Evolutionary conservation across 2,329 filamentous ascomycete species (phyloP), one percentile per base, ranked within the genome.

Genomic region (Trichoderma guizhouense): DNA sequence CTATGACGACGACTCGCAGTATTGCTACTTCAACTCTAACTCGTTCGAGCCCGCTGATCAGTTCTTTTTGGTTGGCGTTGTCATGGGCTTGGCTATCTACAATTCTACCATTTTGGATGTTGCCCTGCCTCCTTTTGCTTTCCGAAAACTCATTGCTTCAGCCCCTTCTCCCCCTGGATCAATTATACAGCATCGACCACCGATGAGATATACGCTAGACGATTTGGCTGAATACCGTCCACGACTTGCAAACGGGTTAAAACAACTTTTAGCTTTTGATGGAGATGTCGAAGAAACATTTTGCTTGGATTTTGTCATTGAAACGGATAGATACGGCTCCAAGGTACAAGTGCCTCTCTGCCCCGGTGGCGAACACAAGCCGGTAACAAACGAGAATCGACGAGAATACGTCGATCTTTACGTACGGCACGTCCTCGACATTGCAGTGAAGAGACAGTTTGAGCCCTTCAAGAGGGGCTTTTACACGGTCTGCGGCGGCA

Each of bases 391-490:
- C 76, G 81, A 86, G 18, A 98, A 97, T 76, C 88, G 93, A 32
- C 89, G 89, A 74, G 94, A 97, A 77, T 98, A 95, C 77, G 94
- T 97, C 68, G 92, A 95, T 75, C 84, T 94, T 2, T 97, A 97
- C 78, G 88, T 97, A 11, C 89, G 90, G 51, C 92, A 95, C 79
- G 81, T 95, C 11, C 88, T 98, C 12, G 94, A 97, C 76, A 90
- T 87, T 7, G 88, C 93, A 1, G 92, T 97, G 1, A 84, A 88
- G 51, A 88, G 93, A 53, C 94, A 97, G 78, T 98, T 97, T 75
- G 94, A 97, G 79, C 94, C 95, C 0, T 98, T 98, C 85, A 96
- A 96, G 79, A 89, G 94, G 69, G 95, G 95, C 1, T 98, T 98
- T 81, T 98, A 94, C 80, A 97, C 93, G 0, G 93, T 97, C 32